Base-by-base conservation (phyloP, 208 protist species). In the Herpetomonas samuelpessoai region DNA sequence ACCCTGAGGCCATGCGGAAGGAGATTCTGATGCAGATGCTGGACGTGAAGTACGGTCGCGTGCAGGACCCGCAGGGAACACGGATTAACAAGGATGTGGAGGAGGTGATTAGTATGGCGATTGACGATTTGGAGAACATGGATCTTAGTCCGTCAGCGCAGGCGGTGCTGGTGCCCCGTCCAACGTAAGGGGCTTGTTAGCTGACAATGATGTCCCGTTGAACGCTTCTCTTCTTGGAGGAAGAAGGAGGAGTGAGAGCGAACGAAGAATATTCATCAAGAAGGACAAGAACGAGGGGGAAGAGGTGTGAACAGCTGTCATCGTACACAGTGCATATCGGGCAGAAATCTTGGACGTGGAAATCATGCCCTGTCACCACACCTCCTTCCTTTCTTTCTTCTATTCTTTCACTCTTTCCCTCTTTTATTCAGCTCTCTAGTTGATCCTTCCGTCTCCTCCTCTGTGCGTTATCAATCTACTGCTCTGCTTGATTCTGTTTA, bases 101-200 rank as follows among this genome's bases (percentile, higher is more conserved):
- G 71, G 87, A 93, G 66, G 86, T 93, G 35, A 89, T 93, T 50
- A 71, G 69, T 6, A 91, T 91, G 75, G 87, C 87, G 18, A 71
- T 90, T 26, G 81, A 89, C 52, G 83, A 90, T 48, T 53, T 93
- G 2, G 79, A 91, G 54, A 82, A 79, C 58, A 85, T 93, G 74
- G 68, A 88, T 52, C 70, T 93, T 2, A 84, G 50, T 54, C 73
- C 76, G 1, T 57, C 58, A 21, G 72, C 68, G 12, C 77, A 84
- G 3, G 60, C 63, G 7, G 68, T 69, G 31, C 68, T 93, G 0
- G 71, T 93, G 12, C 87, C 87, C 1, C 82, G 74, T 22, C 87
- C 86, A 74, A 91, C 87, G 41, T 93, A 71, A 71, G 29, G 3
- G 2, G 6, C 10, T 25, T 38, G 51, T n/a, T n/a, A n/a, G n/a